Base-by-base conservation (phyloP, 257 asterid species). In the Avicennia marina region DNA sequence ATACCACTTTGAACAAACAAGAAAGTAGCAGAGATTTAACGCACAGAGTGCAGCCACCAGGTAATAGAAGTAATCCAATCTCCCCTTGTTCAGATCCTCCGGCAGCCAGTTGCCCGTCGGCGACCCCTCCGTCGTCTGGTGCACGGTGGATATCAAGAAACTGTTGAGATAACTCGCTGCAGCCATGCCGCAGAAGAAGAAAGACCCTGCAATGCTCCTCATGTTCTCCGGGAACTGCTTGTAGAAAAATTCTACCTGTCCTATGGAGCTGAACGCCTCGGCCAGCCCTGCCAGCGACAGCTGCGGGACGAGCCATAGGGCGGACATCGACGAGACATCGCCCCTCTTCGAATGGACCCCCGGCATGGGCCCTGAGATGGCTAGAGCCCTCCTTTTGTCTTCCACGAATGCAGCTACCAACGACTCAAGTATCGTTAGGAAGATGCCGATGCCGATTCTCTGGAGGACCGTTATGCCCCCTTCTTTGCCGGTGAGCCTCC, bases 161-260 rank as follows among this genome's bases (percentile, higher is more conserved):
- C 95, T 67, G 11, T 70, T 81, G 31, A 91, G 3, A 44, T 87
- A 91, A 39, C 78, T 85, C 0, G 95, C 78, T 0, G 71, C 76
- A 0, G 95, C 95, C 78, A 76, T 62, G 10, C 81, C 94, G 32
- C 74, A 41, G 52, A 85, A 85, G 80, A 71, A 72, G 63, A 87
- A 79, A 0, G 95, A 68, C 10, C 95, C 94, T 0, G 95, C 98
- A 1, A 90, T 63, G 67, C 96, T 90, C 75, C 89, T 81, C 96
- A 90, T 87, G 41, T 87, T 87, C 83, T 87, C 98, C 13, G 98
- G 96, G 58, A 85, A 83, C 72, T 91, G 90, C 72, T 83, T 85
- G 78, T 87, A 85, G 66, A 64, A 91, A 38, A 87, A 85, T 63
- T 91, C 98, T 11, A 81, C 80, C 64, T 87, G 98, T 0, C 95